Evolutionary conservation across 1,139 yeast genomes (phyloP), one percentile per base, ranked within the genome.

Genomic region (Pichia sp.): DNA sequence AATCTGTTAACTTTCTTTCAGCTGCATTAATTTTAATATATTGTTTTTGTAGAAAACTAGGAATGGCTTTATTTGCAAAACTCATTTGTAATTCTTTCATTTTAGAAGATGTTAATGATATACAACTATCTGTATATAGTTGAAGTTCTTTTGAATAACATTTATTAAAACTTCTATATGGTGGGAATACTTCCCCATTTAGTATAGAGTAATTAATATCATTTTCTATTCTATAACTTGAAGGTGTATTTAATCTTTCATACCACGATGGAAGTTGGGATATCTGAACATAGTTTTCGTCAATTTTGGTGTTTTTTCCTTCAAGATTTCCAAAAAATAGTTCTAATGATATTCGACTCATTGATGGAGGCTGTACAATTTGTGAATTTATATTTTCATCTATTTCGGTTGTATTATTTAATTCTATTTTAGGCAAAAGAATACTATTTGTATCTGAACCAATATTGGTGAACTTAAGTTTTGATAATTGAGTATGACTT

Each of bases 191-290:
- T 9, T n/a, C 22, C 3, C 16, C 25, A 8, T 36, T 36, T 18
- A 36, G 8, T 5, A 36, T 11, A 9, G 28, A 16, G 13, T 28
- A 14, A 3, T 18, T 13, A 9, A 43, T 25, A 38, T 53, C 56
- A 0, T 47, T 22, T 11, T 44, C 29, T 14, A 53, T 41, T 14
- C 34, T 39, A 28, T 53, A 53, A 14, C 47, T 53, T 14, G 56
- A 53, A 14, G 53, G 52, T 10, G 39, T 18, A 3, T 44, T 31
- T 1, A 53, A 27, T 42, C 56, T 38, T 33, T 53, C 54, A 25
- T 51, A 53, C 56, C 56, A 53, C 10, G 56, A 42, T 3, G 54
- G 54, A n/a, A 53, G 25, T 10, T 28, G 18, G 8, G 49, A 50
- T 14, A 49, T 34, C 13, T 27, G 43, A 10, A 36, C 41, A 19